Conservation (phyloP, 495 filamentous ascomycete genomes). For the Lichenothelia convexa region DNA sequence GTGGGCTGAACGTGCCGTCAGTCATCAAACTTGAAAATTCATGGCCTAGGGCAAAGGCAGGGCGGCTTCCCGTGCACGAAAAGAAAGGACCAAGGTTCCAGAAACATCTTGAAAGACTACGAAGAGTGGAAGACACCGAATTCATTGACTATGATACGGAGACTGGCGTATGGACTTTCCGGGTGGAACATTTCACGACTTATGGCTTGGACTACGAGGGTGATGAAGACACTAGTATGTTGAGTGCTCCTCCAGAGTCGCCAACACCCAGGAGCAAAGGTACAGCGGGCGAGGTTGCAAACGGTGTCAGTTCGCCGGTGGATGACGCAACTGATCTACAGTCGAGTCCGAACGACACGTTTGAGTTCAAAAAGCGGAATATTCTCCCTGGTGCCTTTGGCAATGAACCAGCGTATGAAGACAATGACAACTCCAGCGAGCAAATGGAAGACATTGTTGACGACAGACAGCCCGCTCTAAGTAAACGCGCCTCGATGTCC, state of each 20-base stretch:
- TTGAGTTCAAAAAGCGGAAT: constrained; percentile 55
- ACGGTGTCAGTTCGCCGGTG: constrained; percentile 23
- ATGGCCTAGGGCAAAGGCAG: constrained; percentile 59
- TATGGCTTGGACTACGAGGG: constrained; percentile 85
- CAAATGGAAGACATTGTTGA: constrained; percentile 10
- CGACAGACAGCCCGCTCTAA: constrained; percentile 43
- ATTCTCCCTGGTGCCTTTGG: constrained; percentile 66
- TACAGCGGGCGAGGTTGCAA: constrained; percentile 11
- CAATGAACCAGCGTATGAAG: constrained; percentile 31
- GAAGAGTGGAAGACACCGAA: constrained; percentile 54
- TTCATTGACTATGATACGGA: constrained; percentile 61
- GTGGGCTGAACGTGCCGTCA: constrained; percentile 80
- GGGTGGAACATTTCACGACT: constrained; percentile 84
- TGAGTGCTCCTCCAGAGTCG: constrained; percentile 41
- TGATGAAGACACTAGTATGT: constrained; percentile 43
- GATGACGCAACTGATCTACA: too few species aligned
- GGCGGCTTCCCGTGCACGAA: constrained; percentile 31
- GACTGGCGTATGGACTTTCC: constrained; percentile 77
- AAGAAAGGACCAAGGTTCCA: constrained; percentile 41
- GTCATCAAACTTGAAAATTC: constrained; percentile 73
- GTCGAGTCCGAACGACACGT: constrained; percentile 55
- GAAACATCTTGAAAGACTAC: constrained; percentile 69
- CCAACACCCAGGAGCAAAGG: constrained; percentile 34
- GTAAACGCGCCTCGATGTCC: not conserved
- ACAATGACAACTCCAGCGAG: constrained; percentile 27